Evolutionary conservation across 2,329 filamentous ascomycete genomes (phyloP).

Genomic region (Gnomoniopsis sp.): DNA sequence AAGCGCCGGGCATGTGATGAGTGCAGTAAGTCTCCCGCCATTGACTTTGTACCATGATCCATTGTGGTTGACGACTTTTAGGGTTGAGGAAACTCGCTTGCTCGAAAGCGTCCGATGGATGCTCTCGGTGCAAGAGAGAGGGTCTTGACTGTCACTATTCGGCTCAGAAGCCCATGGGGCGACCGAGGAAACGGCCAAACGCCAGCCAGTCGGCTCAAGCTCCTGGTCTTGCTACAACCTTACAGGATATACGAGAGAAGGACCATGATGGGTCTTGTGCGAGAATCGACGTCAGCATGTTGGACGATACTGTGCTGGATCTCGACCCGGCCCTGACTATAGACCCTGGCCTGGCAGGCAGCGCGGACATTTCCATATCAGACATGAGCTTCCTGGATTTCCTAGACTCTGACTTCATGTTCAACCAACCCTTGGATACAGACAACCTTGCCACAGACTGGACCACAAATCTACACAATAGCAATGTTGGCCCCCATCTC

Average conservation of each 20-base stretch:
- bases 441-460: constrained; percentile 7
- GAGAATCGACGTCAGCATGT: background rate
- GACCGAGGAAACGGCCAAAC: constrained; percentile 55
- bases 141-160: constrained; percentile 59
- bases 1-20: constrained; percentile 65
- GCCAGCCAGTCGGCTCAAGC: constrained; percentile 25
- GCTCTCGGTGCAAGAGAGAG: constrained; percentile 56
- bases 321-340: constrained; percentile 30
- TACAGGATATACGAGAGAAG: background rate
- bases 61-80: constrained; percentile 27
- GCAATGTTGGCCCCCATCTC: background rate
- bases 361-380: constrained; percentile 21
- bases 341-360: constrained; percentile 20
- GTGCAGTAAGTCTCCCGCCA: constrained; percentile 50
- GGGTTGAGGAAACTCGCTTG: constrained; percentile 63
- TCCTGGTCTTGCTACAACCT: background rate
- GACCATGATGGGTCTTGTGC: too few species aligned
- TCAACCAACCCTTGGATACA: constrained; percentile 6
- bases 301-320: constrained; percentile 22
- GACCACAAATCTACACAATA: background rate
- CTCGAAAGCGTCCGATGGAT: constrained; percentile 59
- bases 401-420: constrained; percentile 26
- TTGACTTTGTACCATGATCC: constrained; percentile 25
- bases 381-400: constrained; percentile 37
- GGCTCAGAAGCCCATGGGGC: constrained; percentile 63